A percentile compares a stretch with the other conserved stretches of the same genome.
These are phyloP conservation scores for Botrytis elliptica DNA, from an alignment of 2,329 filamentous ascomycete genomes.

Conservation along the genomic window DNA sequence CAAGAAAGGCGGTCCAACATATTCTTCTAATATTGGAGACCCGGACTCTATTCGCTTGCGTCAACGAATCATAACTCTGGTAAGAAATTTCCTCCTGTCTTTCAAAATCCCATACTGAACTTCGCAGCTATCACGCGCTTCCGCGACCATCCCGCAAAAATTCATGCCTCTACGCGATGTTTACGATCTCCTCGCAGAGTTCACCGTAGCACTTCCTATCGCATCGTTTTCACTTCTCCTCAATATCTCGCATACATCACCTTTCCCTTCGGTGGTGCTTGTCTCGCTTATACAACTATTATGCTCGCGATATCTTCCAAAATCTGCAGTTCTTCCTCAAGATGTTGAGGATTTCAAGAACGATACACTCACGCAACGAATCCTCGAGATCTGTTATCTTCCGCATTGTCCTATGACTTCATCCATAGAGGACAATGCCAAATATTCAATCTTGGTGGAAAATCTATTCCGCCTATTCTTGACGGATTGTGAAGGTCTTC, in stretches of 20 bases:
- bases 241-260: slow-evolving; percentile 42
- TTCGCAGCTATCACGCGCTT: slow-evolving; percentile 33
- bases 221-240: slow-evolving; percentile 44
- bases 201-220: slow-evolving; percentile 42
- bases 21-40: slow-evolving; percentile 32
- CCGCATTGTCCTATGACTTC: slow-evolving; percentile 51
- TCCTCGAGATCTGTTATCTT: slow-evolving; percentile 53
- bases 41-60: slow-evolving; percentile 36
- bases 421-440: slow-evolving; percentile 53
- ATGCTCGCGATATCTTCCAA: slow-evolving; percentile 47
- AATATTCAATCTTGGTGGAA: slow-evolving; percentile 56
- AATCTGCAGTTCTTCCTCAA: slow-evolving; percentile 42
- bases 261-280: slow-evolving; percentile 42
- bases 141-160: slow-evolving; percentile 47
- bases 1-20: slow-evolving; percentile 1
- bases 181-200: slow-evolving; percentile 48
- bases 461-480: slow-evolving; percentile 49
- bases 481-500: slow-evolving; percentile 37
- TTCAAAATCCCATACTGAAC: background rate
- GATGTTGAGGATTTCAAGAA: slow-evolving; percentile 31
- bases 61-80: slow-evolving; percentile 35
- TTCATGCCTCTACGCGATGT: slow-evolving; percentile 46
- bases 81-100: slow-evolving; percentile 24
- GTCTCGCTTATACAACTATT: slow-evolving; percentile 54
- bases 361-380: slow-evolving; percentile 47